These are phyloP conservation scores for Trypanosoma vivax DNA, from an alignment of 208 protist species.

Conservation along the genomic window DNA sequence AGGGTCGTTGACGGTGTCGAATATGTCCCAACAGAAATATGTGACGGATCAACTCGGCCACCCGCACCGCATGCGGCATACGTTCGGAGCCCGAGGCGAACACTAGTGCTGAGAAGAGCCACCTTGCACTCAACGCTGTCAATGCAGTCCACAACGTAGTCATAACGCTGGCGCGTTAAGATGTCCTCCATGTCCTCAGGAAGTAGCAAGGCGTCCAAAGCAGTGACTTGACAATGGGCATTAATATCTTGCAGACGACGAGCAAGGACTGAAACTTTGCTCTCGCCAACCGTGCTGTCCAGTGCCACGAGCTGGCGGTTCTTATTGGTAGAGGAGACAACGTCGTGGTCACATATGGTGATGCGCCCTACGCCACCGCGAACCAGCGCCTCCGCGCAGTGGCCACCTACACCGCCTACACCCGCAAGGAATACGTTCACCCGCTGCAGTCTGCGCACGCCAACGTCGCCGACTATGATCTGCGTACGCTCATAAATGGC, in stretches of 20 bases:
- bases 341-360: conserved; percentile 86
- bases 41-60: conserved; percentile 68
- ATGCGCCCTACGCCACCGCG: conserved; percentile 82
- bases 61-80: conserved; percentile 82
- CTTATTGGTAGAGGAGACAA: conserved; percentile 83
- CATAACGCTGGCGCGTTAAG: conserved; percentile 61
- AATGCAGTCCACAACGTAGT: conserved; percentile 89
- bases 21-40: conserved; percentile 59
- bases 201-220: conserved; percentile 58
- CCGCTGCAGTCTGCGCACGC: conserved; percentile 46
- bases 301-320: conserved; percentile 89
- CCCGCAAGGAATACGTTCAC: conserved; percentile 79
- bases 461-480: conserved; percentile 74
- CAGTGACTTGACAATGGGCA: conserved; percentile 53
- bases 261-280: conserved; percentile 77
- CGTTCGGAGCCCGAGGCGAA: conserved; percentile 46
- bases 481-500: conserved; percentile 81
- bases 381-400: conserved; percentile 83
- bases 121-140: conserved; percentile 89
- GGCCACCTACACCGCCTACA: conserved; percentile 81
- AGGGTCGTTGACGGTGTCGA: conserved; percentile 73
- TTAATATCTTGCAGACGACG: conserved; percentile 78
- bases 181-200: conserved; percentile 69
- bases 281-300: conserved; percentile 79
- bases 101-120: conserved; percentile 53